A percentile compares a stretch with the other conserved stretches of the same genome.
These are phyloP conservation scores for Vaccinium darrowii DNA, from an alignment of 148 eudicot species.

Conservation along the genomic window DNA sequence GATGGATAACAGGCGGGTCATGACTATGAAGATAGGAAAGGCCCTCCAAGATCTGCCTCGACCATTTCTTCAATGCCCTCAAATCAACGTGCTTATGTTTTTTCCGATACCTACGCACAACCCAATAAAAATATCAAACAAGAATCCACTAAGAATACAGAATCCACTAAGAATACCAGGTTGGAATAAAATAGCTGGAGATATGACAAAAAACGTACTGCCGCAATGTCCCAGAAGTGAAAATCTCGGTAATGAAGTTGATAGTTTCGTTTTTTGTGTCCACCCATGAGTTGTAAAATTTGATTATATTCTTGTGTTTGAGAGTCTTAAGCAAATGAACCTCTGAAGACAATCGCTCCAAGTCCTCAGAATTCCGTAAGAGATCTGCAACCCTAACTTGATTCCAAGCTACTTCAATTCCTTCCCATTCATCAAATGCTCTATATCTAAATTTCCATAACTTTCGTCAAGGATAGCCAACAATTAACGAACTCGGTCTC, in stretches of 20 bases:
- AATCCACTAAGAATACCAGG: background rate
- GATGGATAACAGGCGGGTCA: slow-evolving; percentile 89
- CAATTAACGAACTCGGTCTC: background rate
- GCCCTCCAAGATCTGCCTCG: slow-evolving; percentile 89
- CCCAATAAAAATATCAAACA: background rate
- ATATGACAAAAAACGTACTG: slow-evolving; percentile 55
- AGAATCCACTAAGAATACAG: background rate
- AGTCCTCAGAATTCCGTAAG: slow-evolving; percentile 64
- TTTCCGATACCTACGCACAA: slow-evolving; percentile 63
- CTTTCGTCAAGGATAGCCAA: slow-evolving; percentile 36
- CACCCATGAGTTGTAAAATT: slow-evolving; percentile 87
- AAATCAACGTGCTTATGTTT: slow-evolving; percentile 93
- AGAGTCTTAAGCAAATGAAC: slow-evolving; percentile 92
- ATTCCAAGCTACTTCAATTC: slow-evolving; percentile 99
- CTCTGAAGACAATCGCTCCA: slow-evolving; percentile 88
- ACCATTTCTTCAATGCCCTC: slow-evolving; percentile 96
- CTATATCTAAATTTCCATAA: slow-evolving; percentile 52
- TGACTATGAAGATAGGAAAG: slow-evolving; percentile 88
- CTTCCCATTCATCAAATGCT: slow-evolving; percentile 95
- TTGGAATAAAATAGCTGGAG: background rate
- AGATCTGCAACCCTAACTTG: slow-evolving; percentile 85
- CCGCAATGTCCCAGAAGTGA: slow-evolving; percentile 91
- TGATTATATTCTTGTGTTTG: slow-evolving; percentile 94
- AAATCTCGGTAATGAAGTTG: slow-evolving; percentile 96
- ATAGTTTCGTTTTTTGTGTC: slow-evolving; percentile 70